Percentiles rank a stretch among this genome's conserved stretches.
These are phyloP conservation scores for Peziza echinospora DNA, from an alignment of 495 filamentous ascomycete genomes.

Conservation along the genomic window DNA sequence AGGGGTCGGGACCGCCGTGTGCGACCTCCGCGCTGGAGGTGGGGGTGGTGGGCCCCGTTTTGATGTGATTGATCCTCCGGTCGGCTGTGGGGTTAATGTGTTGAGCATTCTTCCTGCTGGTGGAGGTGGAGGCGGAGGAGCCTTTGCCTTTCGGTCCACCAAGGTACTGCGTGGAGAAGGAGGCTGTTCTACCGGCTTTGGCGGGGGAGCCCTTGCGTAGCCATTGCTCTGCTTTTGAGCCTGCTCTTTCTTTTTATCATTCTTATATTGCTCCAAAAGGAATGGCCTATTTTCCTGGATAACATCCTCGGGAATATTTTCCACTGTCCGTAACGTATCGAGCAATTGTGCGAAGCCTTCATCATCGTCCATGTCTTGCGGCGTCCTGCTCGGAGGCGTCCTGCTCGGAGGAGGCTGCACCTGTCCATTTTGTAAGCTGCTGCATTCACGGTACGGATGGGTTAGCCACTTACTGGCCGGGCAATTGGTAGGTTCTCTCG, in stretches of 20 bases:
- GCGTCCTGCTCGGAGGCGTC: constrained; percentile 62
- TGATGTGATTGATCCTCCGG: constrained; percentile 38
- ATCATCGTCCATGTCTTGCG: constrained; percentile 46
- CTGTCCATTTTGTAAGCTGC: too few species aligned
- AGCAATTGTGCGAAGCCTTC: constrained; percentile 57
- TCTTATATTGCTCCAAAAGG: constrained; percentile 51
- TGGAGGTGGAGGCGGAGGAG: constrained; percentile 35
- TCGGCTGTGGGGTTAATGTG: constrained; percentile 45
- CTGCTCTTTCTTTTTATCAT: constrained; percentile 49
- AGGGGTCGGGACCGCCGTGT: constrained; percentile 21
- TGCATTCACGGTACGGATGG: too few species aligned
- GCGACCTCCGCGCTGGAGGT: constrained; percentile 53
- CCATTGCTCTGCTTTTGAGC: constrained; percentile 45
- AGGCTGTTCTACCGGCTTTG: neutral
- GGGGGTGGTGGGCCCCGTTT: constrained; percentile 62
- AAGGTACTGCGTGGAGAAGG: constrained; percentile 15
- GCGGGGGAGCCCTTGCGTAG: constrained; percentile 7
- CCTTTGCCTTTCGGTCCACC: constrained; percentile 29
- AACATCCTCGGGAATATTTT: constrained; percentile 11
- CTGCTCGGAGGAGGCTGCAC: constrained; percentile 66
- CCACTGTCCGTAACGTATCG: constrained; percentile 52
- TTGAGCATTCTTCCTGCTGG: constrained; percentile 21
- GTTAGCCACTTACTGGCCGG: constrained; percentile 44
- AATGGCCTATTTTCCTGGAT: neutral
- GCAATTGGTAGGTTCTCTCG: constrained; percentile 7